Evolutionary conservation across 2,329 filamentous ascomycete genomes (phyloP).

Genomic region (Pseudopithomyces maydicus): DNA sequence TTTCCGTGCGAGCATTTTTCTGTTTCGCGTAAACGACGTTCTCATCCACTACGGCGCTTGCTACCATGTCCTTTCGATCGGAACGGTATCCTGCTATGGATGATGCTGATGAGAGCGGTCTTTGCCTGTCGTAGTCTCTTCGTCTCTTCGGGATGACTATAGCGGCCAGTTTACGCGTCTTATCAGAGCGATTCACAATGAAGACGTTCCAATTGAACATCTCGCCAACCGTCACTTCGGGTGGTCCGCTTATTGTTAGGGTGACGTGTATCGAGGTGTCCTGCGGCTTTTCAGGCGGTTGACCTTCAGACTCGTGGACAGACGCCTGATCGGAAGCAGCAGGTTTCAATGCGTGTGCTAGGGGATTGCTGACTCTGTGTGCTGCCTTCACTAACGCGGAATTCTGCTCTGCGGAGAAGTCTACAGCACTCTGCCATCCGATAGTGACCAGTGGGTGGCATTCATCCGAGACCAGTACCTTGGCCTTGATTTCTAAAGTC

Average conservation of each 20-base stretch:
- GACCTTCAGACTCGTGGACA: conserved; percentile 25
- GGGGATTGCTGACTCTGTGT: conserved; percentile 35
- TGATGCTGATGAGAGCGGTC: conserved; percentile 49
- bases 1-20: conserved; percentile 66
- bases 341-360: conserved; percentile 22
- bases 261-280: conserved; percentile 69
- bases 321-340: conserved; percentile 36
- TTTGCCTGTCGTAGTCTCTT: conserved; percentile 52
- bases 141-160: conserved; percentile 69
- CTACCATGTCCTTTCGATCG: conserved; percentile 49
- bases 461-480: conserved; percentile 59
- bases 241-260: conserved; percentile 72
- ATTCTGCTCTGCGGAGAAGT: conserved; percentile 62
- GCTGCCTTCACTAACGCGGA: conserved; percentile 46
- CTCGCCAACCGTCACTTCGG: conserved; percentile 65
- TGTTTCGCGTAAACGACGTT: conserved; percentile 74
- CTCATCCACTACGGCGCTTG: conserved; percentile 73
- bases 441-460: conserved; percentile 68
- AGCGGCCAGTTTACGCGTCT: conserved; percentile 71
- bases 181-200: conserved; percentile 72
- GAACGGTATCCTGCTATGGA: conserved; percentile 42
- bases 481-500: conserved; percentile 65
- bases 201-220: conserved; percentile 75
- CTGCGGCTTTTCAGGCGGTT: conserved; percentile 19
- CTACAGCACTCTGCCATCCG: conserved; percentile 70